A percentile compares a stretch with the other conserved stretches of the same genome.
These are phyloP conservation scores for Datisca glomerata DNA, from an alignment of 306 rosid genomes.

Conservation along the genomic window DNA sequence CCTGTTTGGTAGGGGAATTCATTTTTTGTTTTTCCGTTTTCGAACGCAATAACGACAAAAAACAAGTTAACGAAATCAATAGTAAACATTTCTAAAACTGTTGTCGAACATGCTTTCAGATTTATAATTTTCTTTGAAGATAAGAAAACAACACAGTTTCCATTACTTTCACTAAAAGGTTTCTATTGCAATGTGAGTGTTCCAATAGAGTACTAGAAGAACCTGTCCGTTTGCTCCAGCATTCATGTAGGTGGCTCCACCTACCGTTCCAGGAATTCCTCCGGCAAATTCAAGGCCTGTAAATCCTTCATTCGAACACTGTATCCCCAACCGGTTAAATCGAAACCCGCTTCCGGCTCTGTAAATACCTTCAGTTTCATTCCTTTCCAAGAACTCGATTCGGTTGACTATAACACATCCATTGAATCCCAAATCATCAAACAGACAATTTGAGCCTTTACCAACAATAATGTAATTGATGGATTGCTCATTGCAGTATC, in stretches of 20 bases:
- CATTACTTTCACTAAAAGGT: not conserved
- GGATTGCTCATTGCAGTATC: constrained; percentile 20
- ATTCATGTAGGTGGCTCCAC: constrained; percentile 23
- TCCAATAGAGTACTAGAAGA: not conserved
- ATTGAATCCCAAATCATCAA: constrained; percentile 20
- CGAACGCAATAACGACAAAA: too few species aligned
- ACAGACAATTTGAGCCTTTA: constrained; percentile 25
- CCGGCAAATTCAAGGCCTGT: constrained; percentile 23
- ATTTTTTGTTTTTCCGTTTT: too few species aligned
- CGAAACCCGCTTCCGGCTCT: constrained; percentile 25
- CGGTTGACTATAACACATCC: constrained; percentile 28
- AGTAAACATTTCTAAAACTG: too few species aligned
- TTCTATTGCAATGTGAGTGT: too few species aligned
- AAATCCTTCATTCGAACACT: constrained; percentile 23
- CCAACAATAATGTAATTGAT: constrained; percentile 16
- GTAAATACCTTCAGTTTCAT: constrained; percentile 9
- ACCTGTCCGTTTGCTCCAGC: constrained; percentile 30
- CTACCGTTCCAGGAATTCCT: constrained; percentile 24
- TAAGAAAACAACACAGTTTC: not conserved
- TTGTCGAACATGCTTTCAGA: too few species aligned
- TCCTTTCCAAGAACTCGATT: constrained; percentile 17
- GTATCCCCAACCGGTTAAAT: constrained; percentile 13
- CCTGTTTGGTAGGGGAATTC: not conserved
- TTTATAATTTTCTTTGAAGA: too few species aligned
- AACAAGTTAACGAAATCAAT: too few species aligned